These are phyloP conservation scores for Vitis amurensis DNA, from an alignment of 164 flowering plant species.

Conservation along the genomic window DNA sequence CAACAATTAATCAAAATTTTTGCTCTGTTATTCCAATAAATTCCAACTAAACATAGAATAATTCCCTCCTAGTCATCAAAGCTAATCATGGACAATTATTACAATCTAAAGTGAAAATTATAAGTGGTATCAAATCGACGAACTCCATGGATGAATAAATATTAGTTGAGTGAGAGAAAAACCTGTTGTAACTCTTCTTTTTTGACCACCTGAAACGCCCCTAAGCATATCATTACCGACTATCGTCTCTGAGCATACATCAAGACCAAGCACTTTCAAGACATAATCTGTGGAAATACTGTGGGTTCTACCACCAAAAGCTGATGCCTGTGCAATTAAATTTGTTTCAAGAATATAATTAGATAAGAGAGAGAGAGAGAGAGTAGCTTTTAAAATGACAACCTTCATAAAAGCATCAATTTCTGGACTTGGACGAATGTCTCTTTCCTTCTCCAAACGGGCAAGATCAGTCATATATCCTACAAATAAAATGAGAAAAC, in stretches of 20 bases:
- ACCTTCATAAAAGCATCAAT: constrained; percentile 98
- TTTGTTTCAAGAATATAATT: background rate
- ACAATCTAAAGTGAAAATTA: too few species aligned
- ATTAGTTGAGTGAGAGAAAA: constrained; percentile 12
- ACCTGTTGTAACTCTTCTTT: constrained; percentile 93
- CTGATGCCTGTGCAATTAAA: constrained; percentile 57
- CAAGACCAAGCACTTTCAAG: constrained; percentile 88
- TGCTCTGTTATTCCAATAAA: too few species aligned
- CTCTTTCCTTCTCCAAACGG: constrained; percentile 65
- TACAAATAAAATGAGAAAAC: constrained; percentile 16
- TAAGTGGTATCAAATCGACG: background rate
- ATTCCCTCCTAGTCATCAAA: too few species aligned
- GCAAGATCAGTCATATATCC: constrained; percentile 56
- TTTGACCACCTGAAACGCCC: constrained; percentile 95
- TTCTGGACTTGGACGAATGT: constrained; percentile 73
- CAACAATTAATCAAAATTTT: too few species aligned
- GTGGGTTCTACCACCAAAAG: constrained; percentile 65
- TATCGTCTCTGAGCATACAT: constrained; percentile 73
- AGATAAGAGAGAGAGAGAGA: background rate
- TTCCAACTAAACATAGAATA: too few species aligned
- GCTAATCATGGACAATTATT: too few species aligned
- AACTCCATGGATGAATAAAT: background rate
- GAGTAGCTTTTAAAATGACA: background rate
- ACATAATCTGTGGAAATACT: constrained; percentile 77
- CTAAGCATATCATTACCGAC: constrained; percentile 91